phyloP scores from a whole-genome alignment of 2,329 filamentous ascomycete species.

The Trichoderma harzianum region DNA sequence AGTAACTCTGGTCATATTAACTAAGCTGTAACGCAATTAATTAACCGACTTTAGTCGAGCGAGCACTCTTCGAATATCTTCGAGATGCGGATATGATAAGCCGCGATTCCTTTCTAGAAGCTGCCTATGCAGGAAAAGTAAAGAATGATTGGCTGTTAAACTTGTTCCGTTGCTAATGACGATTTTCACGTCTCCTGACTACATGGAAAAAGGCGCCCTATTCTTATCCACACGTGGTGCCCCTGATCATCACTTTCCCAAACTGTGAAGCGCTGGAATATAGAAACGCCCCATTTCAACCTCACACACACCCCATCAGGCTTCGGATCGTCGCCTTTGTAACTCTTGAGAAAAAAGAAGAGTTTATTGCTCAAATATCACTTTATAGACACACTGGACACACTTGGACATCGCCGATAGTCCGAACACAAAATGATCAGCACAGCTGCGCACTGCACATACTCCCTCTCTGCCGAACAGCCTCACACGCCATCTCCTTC shows the following conservation, averaged over 20 bases:
- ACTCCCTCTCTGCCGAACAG: not conserved
- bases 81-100: not conserved
- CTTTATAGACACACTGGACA: not conserved
- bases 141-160: not conserved
- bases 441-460: not conserved
- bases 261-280: not conserved
- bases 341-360: not conserved
- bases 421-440: not conserved
- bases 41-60: too few species aligned
- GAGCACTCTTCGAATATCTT: not conserved
- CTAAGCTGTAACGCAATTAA: too few species aligned
- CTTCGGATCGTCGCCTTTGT: not conserved
- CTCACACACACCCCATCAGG: not conserved
- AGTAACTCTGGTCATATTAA: too few species aligned
- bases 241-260: conserved; percentile 3
- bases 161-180: not conserved
- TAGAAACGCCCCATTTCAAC: not conserved
- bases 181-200: not conserved
- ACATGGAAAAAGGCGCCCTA: not conserved
- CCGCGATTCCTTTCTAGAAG: not conserved
- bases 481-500: not conserved
- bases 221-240: conserved; percentile 5
- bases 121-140: not conserved
- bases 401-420: not conserved
- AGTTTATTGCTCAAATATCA: not conserved